Evolutionary conservation across 345 rosid species (phyloP).

Genomic region (Cochlearia excelsa): DNA sequence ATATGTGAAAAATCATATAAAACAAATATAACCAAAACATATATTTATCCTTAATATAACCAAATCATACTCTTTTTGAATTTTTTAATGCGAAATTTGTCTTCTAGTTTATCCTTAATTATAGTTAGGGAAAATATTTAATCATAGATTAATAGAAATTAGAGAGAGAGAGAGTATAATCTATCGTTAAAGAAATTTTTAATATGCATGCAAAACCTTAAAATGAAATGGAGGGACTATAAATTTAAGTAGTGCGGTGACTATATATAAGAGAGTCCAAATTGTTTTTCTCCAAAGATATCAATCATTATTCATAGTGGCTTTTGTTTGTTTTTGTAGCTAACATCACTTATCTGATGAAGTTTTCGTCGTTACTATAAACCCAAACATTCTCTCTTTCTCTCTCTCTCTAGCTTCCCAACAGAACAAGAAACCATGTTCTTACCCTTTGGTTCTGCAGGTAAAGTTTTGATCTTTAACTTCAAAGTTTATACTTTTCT

Average conservation of each 20-base stretch:
- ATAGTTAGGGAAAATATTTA: too few relatives aligned
- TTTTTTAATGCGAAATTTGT: too few relatives aligned
- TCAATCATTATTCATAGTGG: conserved; percentile 2
- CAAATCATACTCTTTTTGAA: too few relatives aligned
- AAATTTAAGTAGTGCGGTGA: too few relatives aligned
- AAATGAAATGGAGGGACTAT: not conserved
- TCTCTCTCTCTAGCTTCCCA: conserved; percentile 10
- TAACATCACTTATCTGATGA: conserved; percentile 12
- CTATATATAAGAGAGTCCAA: conserved; percentile 4
- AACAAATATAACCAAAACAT: too few relatives aligned
- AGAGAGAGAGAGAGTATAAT: too few relatives aligned
- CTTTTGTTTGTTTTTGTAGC: not conserved
- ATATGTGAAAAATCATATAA: too few relatives aligned
- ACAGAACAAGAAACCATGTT: conserved; percentile 18
- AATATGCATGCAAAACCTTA: not conserved
- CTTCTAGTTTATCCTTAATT: too few relatives aligned
- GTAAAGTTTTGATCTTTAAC: conserved; percentile 12
- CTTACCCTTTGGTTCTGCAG: conserved; percentile 22
- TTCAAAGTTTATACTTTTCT: not conserved
- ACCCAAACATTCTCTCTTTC: conserved; percentile 1
- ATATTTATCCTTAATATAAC: too few relatives aligned
- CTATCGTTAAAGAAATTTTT: too few relatives aligned
- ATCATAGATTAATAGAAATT: too few relatives aligned
- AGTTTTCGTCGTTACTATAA: conserved; percentile 8
- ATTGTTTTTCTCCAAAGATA: conserved; percentile 12